These are phyloP conservation scores for Neurospora sublineolata DNA, from an alignment of 495 filamentous ascomycete species.

Conservation along the genomic window DNA sequence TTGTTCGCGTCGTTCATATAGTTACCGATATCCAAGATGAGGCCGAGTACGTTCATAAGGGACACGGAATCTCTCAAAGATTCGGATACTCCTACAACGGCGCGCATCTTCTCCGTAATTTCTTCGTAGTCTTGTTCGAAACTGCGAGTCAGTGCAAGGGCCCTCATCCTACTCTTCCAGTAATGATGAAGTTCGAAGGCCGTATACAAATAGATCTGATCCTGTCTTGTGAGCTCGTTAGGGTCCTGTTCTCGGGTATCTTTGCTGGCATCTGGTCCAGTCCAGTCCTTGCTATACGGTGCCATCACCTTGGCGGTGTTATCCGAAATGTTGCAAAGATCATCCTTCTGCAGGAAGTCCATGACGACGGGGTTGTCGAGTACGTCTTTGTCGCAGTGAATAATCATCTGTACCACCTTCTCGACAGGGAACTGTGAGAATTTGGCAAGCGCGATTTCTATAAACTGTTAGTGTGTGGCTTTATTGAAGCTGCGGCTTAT, in stretches of 20 bases:
- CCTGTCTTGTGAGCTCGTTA: constrained; percentile 76
- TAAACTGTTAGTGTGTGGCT: constrained; percentile 9
- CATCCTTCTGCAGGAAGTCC: constrained; percentile 89
- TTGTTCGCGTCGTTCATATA: constrained; percentile 99
- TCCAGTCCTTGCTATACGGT: constrained; percentile 94
- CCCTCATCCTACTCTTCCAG: constrained; percentile 95
- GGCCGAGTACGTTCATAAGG: constrained; percentile 87
- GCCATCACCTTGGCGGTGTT: constrained; percentile 84
- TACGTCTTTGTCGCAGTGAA: constrained; percentile 86
- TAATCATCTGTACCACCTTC: constrained; percentile 80
- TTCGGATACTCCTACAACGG: constrained; percentile 78
- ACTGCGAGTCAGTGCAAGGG: constrained; percentile 70
- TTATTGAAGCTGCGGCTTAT: not conserved
- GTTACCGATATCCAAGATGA: constrained; percentile 96
- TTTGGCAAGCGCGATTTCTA: constrained; percentile 84
- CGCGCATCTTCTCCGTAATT: constrained; percentile 65
- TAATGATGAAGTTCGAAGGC: constrained; percentile 95
- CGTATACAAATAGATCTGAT: constrained; percentile 88
- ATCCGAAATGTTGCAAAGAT: constrained; percentile 83
- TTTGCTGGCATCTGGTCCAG: constrained; percentile 69
- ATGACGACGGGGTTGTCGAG: constrained; percentile 90
- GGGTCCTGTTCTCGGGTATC: constrained; percentile 82
- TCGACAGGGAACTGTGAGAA: constrained; percentile 71
- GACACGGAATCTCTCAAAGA: constrained; percentile 80
- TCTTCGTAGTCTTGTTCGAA: constrained; percentile 89